Evolutionary conservation across 148 eudicot genomes (phyloP).

Genomic region (Persicaria maculosa): DNA sequence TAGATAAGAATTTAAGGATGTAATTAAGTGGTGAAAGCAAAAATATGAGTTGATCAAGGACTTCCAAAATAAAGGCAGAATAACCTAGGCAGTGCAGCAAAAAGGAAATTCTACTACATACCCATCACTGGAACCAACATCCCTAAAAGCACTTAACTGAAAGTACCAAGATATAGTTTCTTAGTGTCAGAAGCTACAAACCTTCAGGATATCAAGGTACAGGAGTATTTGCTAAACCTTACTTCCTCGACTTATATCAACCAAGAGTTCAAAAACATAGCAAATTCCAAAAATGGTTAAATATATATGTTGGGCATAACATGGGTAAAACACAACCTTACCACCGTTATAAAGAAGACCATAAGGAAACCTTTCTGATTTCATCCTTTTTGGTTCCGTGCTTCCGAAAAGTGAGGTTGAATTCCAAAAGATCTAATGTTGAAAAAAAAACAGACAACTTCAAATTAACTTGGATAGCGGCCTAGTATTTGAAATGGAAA

Average conservation of each 20-base stretch:
- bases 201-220: not conserved
- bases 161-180: not conserved
- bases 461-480: conserved; percentile 36
- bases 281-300: not conserved
- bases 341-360: conserved; percentile 35
- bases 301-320: conserved; percentile 3
- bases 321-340: conserved; percentile 37
- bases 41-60: not conserved
- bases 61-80: not conserved
- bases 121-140: not conserved
- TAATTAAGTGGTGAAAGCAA: not conserved
- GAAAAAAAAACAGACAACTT: conserved; percentile 39
- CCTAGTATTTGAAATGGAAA: conserved; percentile 15
- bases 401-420: conserved; percentile 56
- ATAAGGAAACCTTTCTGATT: conserved; percentile 41
- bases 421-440: conserved; percentile 50
- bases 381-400: conserved; percentile 55
- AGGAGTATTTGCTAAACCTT: not conserved
- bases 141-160: not conserved
- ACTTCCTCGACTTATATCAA: not conserved
- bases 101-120: not conserved
- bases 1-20: not conserved
- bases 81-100: not conserved
- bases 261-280: not conserved
- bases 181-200: not conserved